These are phyloP conservation scores for Aphanoascus verrucosus DNA, from an alignment of 2,329 filamentous ascomycete genomes.

Conservation along the genomic window DNA sequence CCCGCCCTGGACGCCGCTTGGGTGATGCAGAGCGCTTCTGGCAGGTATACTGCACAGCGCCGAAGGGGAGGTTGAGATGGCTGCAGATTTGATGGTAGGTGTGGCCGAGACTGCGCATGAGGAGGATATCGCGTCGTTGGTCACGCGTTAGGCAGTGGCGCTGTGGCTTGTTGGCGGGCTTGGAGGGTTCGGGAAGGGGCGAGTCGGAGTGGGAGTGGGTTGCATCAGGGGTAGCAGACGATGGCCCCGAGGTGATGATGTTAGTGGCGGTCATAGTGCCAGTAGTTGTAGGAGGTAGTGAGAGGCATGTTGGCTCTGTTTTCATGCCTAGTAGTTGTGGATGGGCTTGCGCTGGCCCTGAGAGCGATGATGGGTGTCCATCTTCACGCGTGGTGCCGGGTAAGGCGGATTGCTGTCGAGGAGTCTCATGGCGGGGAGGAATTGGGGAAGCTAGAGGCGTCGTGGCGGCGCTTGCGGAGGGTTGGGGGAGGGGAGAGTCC, in stretches of 20 bases:
- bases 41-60: constrained; percentile 18
- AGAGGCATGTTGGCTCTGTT: neutral
- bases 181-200: constrained; percentile 4
- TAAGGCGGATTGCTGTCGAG: neutral
- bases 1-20: constrained; percentile 9
- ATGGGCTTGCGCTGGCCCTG: neutral
- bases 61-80: constrained; percentile 15
- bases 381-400: neutral
- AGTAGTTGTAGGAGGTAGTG: neutral
- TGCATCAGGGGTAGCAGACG: neutral
- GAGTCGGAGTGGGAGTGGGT: neutral
- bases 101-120: constrained; percentile 17
- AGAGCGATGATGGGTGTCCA: neutral
- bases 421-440: neutral
- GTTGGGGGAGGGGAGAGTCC: neutral
- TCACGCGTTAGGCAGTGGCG: constrained; percentile 16
- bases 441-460: constrained; percentile 1
- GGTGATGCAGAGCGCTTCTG: constrained; percentile 13
- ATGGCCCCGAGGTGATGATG: neutral
- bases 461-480: constrained; percentile 1
- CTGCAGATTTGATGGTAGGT: constrained; percentile 17
- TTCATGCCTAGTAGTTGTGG: neutral
- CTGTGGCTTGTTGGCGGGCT: constrained; percentile 6
- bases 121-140: constrained; percentile 19
- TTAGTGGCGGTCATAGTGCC: neutral